Evolutionary conservation across 768 basidiomycete species (phyloP).

Genomic region (Trametes sanguinea): DNA sequence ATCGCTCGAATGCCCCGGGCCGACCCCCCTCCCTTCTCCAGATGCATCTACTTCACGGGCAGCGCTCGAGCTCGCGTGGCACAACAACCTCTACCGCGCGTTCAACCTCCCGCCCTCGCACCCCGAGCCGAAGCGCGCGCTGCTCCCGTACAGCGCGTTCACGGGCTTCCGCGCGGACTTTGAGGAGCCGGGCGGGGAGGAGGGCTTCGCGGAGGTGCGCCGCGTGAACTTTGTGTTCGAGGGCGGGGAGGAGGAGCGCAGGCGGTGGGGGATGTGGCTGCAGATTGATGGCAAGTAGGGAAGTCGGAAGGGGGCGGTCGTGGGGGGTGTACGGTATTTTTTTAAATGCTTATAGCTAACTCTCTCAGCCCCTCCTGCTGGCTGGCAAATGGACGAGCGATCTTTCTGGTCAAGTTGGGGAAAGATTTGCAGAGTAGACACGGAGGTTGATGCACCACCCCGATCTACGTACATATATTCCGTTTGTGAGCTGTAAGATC

Average conservation of each 20-base stretch:
- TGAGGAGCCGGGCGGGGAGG: constrained; percentile 63
- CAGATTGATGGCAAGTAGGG: constrained; percentile 69
- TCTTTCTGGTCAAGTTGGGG: too few species aligned
- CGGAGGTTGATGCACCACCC: too few species aligned
- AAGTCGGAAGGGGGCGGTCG: too few species aligned
- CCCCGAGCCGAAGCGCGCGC: constrained; percentile 49
- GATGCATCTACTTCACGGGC: constrained; percentile 77
- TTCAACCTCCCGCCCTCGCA: constrained; percentile 55
- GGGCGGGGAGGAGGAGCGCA: constrained; percentile 70
- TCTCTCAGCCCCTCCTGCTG: too few species aligned
- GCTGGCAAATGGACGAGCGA: too few species aligned
- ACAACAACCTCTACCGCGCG: constrained; percentile 90
- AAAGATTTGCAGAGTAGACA: too few species aligned
- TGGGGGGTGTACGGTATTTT: too few species aligned
- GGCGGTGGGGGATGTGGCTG: constrained; percentile 83
- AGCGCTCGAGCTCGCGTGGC: constrained; percentile 84
- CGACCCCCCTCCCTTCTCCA: too few species aligned
- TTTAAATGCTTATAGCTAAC: too few species aligned
- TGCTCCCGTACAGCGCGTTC: constrained; percentile 64
- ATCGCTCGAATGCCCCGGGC: too few species aligned
- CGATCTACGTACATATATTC: too few species aligned
- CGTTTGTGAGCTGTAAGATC: too few species aligned
- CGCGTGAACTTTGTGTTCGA: constrained; percentile 80
- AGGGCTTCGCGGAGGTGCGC: constrained; percentile 79
- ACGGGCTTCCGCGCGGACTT: constrained; percentile 57